phyloP scores from a whole-genome alignment of 2,329 filamentous ascomycete species.

The Xenoacremonium recifei region DNA sequence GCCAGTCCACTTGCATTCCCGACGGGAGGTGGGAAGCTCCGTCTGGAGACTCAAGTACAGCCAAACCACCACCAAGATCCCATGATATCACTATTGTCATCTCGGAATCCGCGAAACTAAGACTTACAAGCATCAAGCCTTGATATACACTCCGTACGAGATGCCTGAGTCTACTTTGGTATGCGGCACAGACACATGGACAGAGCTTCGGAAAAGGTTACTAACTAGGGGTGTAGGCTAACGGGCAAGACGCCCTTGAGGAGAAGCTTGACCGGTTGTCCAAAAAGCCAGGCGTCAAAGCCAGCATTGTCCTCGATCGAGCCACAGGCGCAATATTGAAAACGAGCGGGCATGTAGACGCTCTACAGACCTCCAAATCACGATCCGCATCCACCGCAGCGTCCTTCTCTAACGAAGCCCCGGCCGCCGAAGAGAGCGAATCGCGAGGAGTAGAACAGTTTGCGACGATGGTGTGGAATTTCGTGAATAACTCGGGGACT shows the following conservation, averaged over 20 bases:
- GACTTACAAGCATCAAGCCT: no score
- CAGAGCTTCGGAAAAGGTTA: neutral
- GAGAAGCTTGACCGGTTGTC: constrained; percentile 68
- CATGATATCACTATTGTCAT: no score
- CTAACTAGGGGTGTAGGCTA: constrained; percentile 30
- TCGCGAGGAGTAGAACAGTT: constrained; percentile 68
- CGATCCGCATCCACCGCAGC: constrained; percentile 35
- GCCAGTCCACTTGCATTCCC: no score
- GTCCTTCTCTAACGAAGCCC: constrained; percentile 46
- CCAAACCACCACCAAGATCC: no score
- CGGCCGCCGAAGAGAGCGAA: constrained; percentile 43
- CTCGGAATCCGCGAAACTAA: no score
- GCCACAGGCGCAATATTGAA: constrained; percentile 71
- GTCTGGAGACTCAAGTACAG: no score
- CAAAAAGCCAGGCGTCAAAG: constrained; percentile 77
- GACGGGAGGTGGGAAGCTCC: no score
- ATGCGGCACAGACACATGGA: constrained; percentile 2
- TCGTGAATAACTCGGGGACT: constrained; percentile 65
- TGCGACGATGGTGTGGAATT: constrained; percentile 73
- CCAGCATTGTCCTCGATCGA: constrained; percentile 73
- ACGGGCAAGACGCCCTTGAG: constrained; percentile 60
- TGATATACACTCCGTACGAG: no score
- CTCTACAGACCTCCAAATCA: constrained; percentile 43
- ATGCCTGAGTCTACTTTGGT: constrained; percentile 27
- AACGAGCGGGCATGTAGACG: constrained; percentile 66